A percentile compares a stretch with the other conserved stretches of the same genome.
Evolutionary conservation across 1,284 basidiomycete genomes (phyloP).

Genomic region (Testicularia cyperi): DNA sequence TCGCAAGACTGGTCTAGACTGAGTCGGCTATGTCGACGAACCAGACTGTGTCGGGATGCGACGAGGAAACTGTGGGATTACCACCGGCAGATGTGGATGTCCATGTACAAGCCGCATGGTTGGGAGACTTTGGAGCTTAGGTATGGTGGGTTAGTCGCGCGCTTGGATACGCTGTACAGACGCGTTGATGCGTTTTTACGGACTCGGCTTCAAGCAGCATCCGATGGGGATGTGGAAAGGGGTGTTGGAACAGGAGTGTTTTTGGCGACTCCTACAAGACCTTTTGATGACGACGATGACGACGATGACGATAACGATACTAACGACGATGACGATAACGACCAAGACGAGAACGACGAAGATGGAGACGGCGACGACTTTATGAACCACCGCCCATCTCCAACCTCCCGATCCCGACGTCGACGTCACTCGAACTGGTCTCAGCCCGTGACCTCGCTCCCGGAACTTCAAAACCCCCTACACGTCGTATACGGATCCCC

Average conservation of each 20-base stretch:
- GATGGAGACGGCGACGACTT: slow-evolving; percentile 8
- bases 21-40: slow-evolving; percentile 14
- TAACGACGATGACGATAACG: no score
- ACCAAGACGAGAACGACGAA: neutral
- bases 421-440: slow-evolving; percentile 18
- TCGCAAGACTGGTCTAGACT: slow-evolving; percentile 37
- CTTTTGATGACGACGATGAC: slow-evolving; percentile 1
- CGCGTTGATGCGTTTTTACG: slow-evolving; percentile 34
- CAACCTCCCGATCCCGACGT: no score
- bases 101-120: slow-evolving; percentile 55
- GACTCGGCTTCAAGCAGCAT: no score
- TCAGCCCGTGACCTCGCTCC: slow-evolving; percentile 25
- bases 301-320: neutral
- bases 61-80: slow-evolving; percentile 50
- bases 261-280: no score
- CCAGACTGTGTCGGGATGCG: slow-evolving; percentile 19
- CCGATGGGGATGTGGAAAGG: no score
- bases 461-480: slow-evolving; percentile 41
- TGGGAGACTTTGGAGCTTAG: slow-evolving; percentile 60
- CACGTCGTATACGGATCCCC: slow-evolving; percentile 46
- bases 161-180: slow-evolving; percentile 58
- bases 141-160: slow-evolving; percentile 58
- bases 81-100: slow-evolving; percentile 59
- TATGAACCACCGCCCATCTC: no score
- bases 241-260: no score